phyloP scores from a whole-genome alignment of 495 filamentous ascomycete species.

The Penicillium parvum region DNA sequence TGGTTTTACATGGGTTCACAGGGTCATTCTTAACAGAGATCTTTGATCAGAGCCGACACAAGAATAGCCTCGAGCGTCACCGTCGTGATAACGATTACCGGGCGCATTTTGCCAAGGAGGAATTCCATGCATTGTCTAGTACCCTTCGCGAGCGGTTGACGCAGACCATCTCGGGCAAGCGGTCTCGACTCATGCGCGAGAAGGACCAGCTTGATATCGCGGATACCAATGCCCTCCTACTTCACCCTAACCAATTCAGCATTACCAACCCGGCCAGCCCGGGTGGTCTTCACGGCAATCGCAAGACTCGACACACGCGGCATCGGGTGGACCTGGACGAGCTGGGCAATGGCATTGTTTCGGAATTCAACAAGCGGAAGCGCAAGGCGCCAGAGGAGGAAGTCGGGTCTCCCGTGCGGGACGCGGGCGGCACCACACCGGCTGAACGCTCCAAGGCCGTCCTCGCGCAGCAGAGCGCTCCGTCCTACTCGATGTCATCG shows the following conservation, averaged over 20 bases:
- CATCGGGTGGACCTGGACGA: constrained; percentile 79
- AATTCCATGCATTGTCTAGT: constrained; percentile 68
- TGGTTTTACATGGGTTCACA: too few species aligned
- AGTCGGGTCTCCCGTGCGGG: constrained; percentile 63
- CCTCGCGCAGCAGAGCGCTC: constrained; percentile 36
- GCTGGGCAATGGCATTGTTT: constrained; percentile 56
- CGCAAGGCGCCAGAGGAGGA: constrained; percentile 68
- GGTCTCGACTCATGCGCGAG: constrained; percentile 72
- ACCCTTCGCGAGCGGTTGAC: constrained; percentile 83
- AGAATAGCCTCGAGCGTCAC: constrained; percentile 38
- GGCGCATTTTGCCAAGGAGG: constrained; percentile 71
- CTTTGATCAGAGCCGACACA: constrained; percentile 40
- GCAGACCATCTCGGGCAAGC: constrained; percentile 69
- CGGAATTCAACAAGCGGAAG: constrained; percentile 70
- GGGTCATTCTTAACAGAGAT: too few species aligned
- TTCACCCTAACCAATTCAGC: constrained; percentile 90
- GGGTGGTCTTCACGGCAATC: constrained; percentile 71
- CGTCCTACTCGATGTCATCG: constrained; percentile 76
- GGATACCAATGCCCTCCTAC: constrained; percentile 79
- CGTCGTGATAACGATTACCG: constrained; percentile 44
- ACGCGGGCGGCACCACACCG: constrained; percentile 44
- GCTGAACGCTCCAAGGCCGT: constrained; percentile 42
- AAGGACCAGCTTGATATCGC: constrained; percentile 86
- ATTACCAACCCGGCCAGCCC: constrained; percentile 76
- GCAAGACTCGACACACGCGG: constrained; percentile 79